Base-by-base conservation (phyloP, 441 rosid species). In the Populus hybrid region DNA sequence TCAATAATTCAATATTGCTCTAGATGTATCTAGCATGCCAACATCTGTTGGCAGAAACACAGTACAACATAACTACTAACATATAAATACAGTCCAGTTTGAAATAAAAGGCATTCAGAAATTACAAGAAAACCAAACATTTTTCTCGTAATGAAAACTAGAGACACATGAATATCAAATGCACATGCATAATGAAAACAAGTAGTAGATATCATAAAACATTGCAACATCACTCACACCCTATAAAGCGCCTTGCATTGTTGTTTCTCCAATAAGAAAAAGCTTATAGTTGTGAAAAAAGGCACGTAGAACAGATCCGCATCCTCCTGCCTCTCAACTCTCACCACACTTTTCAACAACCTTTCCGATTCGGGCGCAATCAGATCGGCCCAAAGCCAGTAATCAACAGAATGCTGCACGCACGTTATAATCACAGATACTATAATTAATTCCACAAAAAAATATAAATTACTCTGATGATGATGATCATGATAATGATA, bases 341-440 rank as follows among this genome's bases (percentile, higher is more conserved):
- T 88, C 53, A 89, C 91, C 1, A 94, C 97, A 83, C 86, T 93
- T 80, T 90, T 92, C 88, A 92, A 80, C 63, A 85, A 89, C 87
- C 99, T 88, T 70, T 93, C 93, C 0, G 93, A 88, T 68, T 89
- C 88, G 2, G 93, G 98, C 35, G 95, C 89, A 68, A 92, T 89
- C 82, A 94, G 79, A 88, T 94, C 98, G 71, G 87, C 94, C 98
- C 99, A 93, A n/a, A 94, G 90, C 98, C 99, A 96, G 76, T 92
- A 96, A 84, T 94, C 99, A 64, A 93, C 53, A 3, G 98, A 96
- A 81, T 96, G 99, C 98, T 94, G 93, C 89, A 76, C 6, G 3
- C 28, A 64, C 0, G 59, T 26, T 29, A 3, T 8, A 23, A n/a
- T 33, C 11, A 69, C 64, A n/a, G 24, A n/a, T n/a, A 59, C 1